These are phyloP conservation scores for Colletotrichum noveboracense DNA, from an alignment of 2,329 filamentous ascomycete genomes.

Conservation along the genomic window DNA sequence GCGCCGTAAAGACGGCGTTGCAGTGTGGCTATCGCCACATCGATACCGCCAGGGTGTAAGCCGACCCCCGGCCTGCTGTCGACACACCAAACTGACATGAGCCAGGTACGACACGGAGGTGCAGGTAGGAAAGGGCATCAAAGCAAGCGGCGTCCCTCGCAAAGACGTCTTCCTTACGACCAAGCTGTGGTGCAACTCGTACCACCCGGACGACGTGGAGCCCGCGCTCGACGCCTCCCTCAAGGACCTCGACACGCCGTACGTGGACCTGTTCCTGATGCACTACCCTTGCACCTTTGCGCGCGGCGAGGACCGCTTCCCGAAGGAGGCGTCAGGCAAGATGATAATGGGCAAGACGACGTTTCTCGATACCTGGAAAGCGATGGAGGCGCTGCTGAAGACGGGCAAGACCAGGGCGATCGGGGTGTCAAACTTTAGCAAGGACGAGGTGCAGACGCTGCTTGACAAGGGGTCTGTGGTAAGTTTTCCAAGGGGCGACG, in stretches of 20 bases:
- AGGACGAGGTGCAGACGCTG: neutral
- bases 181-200: constrained; percentile 36
- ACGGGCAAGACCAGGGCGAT: neutral
- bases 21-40: constrained; percentile 39
- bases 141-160: constrained; percentile 27
- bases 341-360: neutral
- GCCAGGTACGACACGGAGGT: constrained; percentile 21
- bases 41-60: constrained; percentile 32
- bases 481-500: neutral
- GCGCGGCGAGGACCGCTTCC: constrained; percentile 22
- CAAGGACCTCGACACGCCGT: constrained; percentile 30
- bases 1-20: constrained; percentile 28
- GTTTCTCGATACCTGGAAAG: neutral
- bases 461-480: neutral
- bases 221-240: constrained; percentile 30
- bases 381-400: neutral
- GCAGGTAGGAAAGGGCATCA: constrained; percentile 28
- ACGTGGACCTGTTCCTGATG: constrained; percentile 34
- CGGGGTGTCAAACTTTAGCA: neutral
- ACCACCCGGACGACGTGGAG: constrained; percentile 29
- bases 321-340: constrained; percentile 5
- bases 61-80: neutral
- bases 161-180: constrained; percentile 33
- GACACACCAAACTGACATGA: neutral
- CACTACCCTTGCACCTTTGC: constrained; percentile 31